phyloP scores from a whole-genome alignment of 257 asterid genomes.

The Schizonepeta tenuifolia region DNA sequence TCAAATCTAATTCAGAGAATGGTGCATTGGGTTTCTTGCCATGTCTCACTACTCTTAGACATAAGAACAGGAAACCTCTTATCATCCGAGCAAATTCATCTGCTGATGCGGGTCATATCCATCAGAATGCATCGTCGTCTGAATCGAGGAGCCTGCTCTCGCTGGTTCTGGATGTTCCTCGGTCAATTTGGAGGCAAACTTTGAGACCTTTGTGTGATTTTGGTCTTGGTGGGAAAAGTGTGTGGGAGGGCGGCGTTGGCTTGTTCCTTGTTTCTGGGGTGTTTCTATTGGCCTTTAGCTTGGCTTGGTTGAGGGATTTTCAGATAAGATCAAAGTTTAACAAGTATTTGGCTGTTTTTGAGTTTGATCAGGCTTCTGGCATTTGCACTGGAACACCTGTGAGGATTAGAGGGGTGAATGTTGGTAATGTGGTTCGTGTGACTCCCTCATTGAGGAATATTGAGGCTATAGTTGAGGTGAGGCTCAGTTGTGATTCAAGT shows the following conservation, averaged over 20 bases:
- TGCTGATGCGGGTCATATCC: conserved; percentile 30
- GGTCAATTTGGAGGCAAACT: conserved; percentile 75
- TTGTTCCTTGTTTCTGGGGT: conserved; percentile 88
- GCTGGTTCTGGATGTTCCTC: conserved; percentile 63
- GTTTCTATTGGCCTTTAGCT: conserved; percentile 74
- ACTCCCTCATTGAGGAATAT: conserved; percentile 82
- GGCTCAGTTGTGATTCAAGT: conserved; percentile 30
- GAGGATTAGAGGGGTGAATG: conserved; percentile 88
- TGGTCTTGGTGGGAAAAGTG: conserved; percentile 91
- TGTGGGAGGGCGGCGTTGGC: conserved; percentile 99
- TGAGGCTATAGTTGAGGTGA: conserved; percentile 91
- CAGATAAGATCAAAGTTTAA: conserved; percentile 83
- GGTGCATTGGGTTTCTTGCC: conserved; percentile 50
- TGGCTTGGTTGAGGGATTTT: conserved; percentile 93
- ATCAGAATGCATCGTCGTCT: conserved; percentile 47
- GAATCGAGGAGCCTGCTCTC: conserved; percentile 55
- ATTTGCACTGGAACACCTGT: conserved; percentile 94
- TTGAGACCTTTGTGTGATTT: conserved; percentile 85
- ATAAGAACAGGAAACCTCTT: conserved; percentile 37
- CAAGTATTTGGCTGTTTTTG: conserved; percentile 82
- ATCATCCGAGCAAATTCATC: conserved; percentile 55
- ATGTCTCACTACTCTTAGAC: conserved; percentile 37
- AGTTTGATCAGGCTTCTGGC: conserved; percentile 94
- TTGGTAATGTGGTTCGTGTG: conserved; percentile 88
- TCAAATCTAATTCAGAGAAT: conserved; percentile 26